A percentile compares a stretch with the other conserved stretches of the same genome.
These are phyloP conservation scores for Heliamphora exappendiculata DNA, from an alignment of 148 eudicot genomes.

Conservation along the genomic window DNA sequence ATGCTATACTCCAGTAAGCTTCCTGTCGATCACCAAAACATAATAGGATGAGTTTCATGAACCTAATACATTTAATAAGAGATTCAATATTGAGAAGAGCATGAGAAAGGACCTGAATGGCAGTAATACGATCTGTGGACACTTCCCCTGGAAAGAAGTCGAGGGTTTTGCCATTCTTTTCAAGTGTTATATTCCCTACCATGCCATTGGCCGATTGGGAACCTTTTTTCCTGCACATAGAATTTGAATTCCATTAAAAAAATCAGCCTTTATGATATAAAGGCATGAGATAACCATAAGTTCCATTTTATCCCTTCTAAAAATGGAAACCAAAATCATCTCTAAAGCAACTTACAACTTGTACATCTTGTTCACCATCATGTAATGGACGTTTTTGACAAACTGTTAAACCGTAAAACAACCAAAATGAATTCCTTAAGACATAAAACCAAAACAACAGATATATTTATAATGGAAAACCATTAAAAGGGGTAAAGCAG, in stretches of 20 bases:
- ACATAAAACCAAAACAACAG: background rate
- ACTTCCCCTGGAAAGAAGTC: slow-evolving; percentile 69
- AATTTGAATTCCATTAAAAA: slow-evolving; percentile 20
- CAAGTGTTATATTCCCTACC: slow-evolving; percentile 47
- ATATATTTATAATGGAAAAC: background rate
- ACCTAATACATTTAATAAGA: background rate
- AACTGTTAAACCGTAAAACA: slow-evolving; percentile 49
- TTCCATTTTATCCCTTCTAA: background rate
- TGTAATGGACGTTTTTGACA: slow-evolving; percentile 70
- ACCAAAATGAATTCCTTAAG: background rate
- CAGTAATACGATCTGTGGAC: slow-evolving; percentile 66
- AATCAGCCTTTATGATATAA: background rate
- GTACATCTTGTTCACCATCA: slow-evolving; percentile 74
- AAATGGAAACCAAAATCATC: background rate
- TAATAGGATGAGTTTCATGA: background rate
- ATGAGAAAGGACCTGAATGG: slow-evolving; percentile 54
- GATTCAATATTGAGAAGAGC: background rate
- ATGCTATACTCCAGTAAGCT: slow-evolving; percentile 84
- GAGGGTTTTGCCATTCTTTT: slow-evolving; percentile 80
- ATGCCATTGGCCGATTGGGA: slow-evolving; percentile 25
- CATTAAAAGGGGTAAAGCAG: background rate
- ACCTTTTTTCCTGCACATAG: slow-evolving; percentile 38
- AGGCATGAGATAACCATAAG: slow-evolving; percentile 2
- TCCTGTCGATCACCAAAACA: slow-evolving; percentile 40
- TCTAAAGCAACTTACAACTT: slow-evolving; percentile 47